Percentiles rank a stretch among this genome's conserved stretches.
Evolutionary conservation across 2,329 filamentous ascomycete genomes (phyloP).

Genomic region (Reticulascus tulasneorum): DNA sequence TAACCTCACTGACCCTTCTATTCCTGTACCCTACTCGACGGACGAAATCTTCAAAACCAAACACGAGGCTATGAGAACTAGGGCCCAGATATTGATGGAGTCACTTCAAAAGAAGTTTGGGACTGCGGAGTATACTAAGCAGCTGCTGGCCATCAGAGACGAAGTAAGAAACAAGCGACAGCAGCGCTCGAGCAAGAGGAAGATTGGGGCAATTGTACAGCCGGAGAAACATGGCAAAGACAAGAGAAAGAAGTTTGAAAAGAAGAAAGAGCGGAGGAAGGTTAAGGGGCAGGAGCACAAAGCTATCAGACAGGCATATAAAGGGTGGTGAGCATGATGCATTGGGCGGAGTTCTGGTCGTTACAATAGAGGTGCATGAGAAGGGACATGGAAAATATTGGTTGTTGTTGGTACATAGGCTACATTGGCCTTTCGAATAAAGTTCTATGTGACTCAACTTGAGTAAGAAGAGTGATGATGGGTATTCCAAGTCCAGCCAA

Average conservation of each 20-base stretch:
- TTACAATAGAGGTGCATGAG: slow-evolving; percentile 5
- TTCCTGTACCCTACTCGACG: slow-evolving; percentile 65
- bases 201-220: slow-evolving; percentile 78
- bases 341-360: slow-evolving; percentile 12
- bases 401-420: background rate
- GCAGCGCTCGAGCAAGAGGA: slow-evolving; percentile 75
- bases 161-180: slow-evolving; percentile 69
- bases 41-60: slow-evolving; percentile 66
- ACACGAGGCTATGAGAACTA: slow-evolving; percentile 67
- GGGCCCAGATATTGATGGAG: slow-evolving; percentile 74
- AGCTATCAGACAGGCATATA: slow-evolving; percentile 68
- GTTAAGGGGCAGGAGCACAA: slow-evolving; percentile 71
- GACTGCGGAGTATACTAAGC: slow-evolving; percentile 70
- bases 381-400: too few species aligned
- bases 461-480: slow-evolving; percentile 3
- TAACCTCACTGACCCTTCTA: slow-evolving; percentile 77
- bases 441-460: background rate
- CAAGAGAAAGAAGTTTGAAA: slow-evolving; percentile 80
- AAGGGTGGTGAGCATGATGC: slow-evolving; percentile 28
- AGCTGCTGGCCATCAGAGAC: slow-evolving; percentile 69
- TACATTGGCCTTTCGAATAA: background rate
- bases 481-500: too few species aligned
- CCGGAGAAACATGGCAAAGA: slow-evolving; percentile 74
- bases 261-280: slow-evolving; percentile 80
- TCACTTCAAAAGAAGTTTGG: slow-evolving; percentile 82